Conservation (phyloP, 169 alveolate genomes). For the Eimeria tenella region DNA sequence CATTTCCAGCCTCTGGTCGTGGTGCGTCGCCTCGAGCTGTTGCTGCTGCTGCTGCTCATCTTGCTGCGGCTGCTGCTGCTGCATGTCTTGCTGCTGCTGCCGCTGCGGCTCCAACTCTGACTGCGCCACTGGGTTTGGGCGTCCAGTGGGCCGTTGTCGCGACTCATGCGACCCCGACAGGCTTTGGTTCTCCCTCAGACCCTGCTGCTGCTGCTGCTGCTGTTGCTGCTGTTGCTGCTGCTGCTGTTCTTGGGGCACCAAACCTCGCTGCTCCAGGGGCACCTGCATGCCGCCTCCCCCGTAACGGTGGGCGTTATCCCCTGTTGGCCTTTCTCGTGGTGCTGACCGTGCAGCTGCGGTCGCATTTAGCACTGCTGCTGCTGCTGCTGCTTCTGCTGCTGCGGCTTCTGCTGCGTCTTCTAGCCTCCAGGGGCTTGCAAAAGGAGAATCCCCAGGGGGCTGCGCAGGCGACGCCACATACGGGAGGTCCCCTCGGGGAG, state of each 20-base stretch:
- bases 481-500: background rate
- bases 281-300: too few relatives aligned
- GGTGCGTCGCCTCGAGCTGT: background rate
- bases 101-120: background rate
- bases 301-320: too few relatives aligned
- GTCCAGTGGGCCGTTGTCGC: conserved; percentile 3
- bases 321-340: background rate
- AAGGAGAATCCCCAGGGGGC: conserved; percentile 56
- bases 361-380: background rate
- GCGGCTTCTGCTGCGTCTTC: conserved; percentile 21
- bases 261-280: too few relatives aligned
- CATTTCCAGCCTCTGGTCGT: background rate
- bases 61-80: background rate
- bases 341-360: conserved; percentile 5
- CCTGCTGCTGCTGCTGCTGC: conserved; percentile 1
- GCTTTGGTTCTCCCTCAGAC: background rate
- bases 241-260: background rate
- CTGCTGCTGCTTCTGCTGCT: background rate
- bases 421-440: conserved; percentile 37
- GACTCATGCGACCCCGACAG: background rate
- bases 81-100: background rate
- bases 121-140: background rate
- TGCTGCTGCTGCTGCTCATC: background rate
- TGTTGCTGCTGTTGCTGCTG: background rate
- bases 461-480: conserved; percentile 10